Evolutionary conservation across 2,329 filamentous ascomycete genomes (phyloP).

Genomic region (Aaosphaeria arxii): DNA sequence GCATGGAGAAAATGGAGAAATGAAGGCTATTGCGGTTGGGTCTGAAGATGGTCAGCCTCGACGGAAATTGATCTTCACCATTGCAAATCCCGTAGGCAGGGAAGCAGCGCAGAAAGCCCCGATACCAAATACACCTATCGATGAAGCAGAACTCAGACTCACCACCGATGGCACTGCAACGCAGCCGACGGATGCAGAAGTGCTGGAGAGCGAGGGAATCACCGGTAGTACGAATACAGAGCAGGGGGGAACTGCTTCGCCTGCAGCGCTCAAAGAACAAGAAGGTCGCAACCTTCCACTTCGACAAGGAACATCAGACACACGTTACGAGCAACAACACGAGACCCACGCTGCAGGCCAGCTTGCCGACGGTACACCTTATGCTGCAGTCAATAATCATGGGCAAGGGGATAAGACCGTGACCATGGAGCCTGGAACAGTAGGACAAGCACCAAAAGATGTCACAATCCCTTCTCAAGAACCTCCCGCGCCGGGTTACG

Average conservation of each 20-base stretch:
- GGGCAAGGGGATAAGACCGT: conserved; percentile 44
- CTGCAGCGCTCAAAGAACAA: neutral
- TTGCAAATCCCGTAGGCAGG: conserved; percentile 29
- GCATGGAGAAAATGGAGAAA: conserved; percentile 38
- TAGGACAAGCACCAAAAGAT: conserved; percentile 50
- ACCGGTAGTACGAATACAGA: neutral
- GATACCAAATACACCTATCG: conserved; percentile 26
- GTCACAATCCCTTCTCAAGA: conserved; percentile 36
- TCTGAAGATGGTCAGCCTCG: conserved; percentile 41
- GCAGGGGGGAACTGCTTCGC: conserved; percentile 11
- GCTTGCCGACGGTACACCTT: conserved; percentile 42
- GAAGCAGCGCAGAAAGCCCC: conserved; percentile 20
- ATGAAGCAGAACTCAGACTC: conserved; percentile 19
- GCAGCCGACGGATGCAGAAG: conserved; percentile 27
- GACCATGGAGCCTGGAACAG: conserved; percentile 47
- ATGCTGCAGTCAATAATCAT: conserved; percentile 37
- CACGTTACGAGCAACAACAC: conserved; percentile 40
- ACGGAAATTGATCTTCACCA: conserved; percentile 37
- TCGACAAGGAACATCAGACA: conserved; percentile 41
- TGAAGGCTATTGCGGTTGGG: conserved; percentile 46
- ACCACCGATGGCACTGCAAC: conserved; percentile 35
- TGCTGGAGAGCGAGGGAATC: neutral
- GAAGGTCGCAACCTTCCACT: conserved; percentile 20
- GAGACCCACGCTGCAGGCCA: conserved; percentile 44
- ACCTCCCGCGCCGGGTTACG: conserved; percentile 29